phyloP scores from a whole-genome alignment of 2,329 filamentous ascomycete species.

The Colletotrichum phormii region DNA sequence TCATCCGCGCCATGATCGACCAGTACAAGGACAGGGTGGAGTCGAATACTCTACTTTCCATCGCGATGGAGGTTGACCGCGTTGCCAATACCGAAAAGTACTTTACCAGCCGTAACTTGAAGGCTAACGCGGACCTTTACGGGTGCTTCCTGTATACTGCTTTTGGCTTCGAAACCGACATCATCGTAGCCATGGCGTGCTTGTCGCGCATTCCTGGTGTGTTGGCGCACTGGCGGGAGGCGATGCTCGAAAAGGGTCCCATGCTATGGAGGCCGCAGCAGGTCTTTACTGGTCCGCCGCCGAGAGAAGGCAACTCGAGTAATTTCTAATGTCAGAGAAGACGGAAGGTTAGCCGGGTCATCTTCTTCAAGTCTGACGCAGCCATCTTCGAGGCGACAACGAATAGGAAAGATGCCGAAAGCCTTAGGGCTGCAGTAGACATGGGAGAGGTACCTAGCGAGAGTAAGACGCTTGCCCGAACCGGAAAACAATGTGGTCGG shows the following conservation, averaged over 20 bases:
- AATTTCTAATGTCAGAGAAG: background rate
- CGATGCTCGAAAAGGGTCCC: constrained; percentile 41
- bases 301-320: constrained; percentile 1
- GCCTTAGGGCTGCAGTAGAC: background rate
- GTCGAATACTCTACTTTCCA: constrained; percentile 47
- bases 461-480: background rate
- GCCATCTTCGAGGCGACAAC: background rate
- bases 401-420: background rate
- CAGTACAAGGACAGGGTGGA: constrained; percentile 37
- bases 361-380: background rate
- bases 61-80: constrained; percentile 52
- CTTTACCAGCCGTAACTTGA: constrained; percentile 49
- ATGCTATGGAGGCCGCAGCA: constrained; percentile 46
- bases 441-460: background rate
- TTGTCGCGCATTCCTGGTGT: constrained; percentile 43
- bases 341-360: background rate
- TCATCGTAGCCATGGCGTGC: constrained; percentile 44
- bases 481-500: background rate
- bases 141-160: constrained; percentile 55
- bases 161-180: constrained; percentile 41
- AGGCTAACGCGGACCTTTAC: constrained; percentile 58
- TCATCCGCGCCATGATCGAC: constrained; percentile 44
- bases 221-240: constrained; percentile 47
- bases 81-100: constrained; percentile 50
- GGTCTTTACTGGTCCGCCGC: constrained; percentile 36